Evolutionary conservation across 306 rosid genomes (phyloP).

Genomic region (Oxytropis ochrocephala): DNA sequence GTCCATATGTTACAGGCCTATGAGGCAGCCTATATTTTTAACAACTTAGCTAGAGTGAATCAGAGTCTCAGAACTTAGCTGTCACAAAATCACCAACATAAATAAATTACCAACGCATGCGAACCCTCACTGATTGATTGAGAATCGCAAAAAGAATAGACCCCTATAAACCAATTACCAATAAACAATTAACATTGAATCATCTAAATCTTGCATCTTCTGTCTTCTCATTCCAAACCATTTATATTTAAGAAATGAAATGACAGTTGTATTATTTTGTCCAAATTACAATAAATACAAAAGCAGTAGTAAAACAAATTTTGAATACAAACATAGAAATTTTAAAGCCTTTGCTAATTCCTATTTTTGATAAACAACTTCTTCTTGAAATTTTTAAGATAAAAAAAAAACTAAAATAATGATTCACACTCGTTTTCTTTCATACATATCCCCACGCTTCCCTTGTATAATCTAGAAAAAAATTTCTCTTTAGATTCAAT

Average conservation of each 20-base stretch:
- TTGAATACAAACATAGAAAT: too few relatives aligned
- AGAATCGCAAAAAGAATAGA: background rate
- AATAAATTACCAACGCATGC: constrained; percentile 23
- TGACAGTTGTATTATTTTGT: background rate
- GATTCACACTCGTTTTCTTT: too few relatives aligned
- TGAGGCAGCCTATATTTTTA: constrained; percentile 11
- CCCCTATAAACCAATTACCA: constrained; percentile 8
- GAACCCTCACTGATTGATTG: background rate
- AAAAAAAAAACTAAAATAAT: too few relatives aligned
- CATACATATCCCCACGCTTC: too few relatives aligned
- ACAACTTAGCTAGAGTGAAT: constrained; percentile 18
- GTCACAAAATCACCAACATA: constrained; percentile 18
- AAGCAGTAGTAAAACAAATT: too few relatives aligned
- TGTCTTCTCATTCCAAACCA: too few relatives aligned
- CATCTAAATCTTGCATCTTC: background rate
- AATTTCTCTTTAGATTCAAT: too few relatives aligned
- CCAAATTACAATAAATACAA: too few relatives aligned
- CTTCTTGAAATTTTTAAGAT: too few relatives aligned
- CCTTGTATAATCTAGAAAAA: too few relatives aligned
- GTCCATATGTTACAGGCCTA: constrained; percentile 33
- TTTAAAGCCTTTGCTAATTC: background rate
- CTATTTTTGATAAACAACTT: background rate
- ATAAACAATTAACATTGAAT: background rate
- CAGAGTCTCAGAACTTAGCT: constrained; percentile 25
- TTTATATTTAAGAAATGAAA: too few relatives aligned